Percentiles rank a stretch among this genome's conserved stretches.
Evolutionary conservation across 805 yeast species (phyloP).

Genomic region (Nakazawaea anatomiae): DNA sequence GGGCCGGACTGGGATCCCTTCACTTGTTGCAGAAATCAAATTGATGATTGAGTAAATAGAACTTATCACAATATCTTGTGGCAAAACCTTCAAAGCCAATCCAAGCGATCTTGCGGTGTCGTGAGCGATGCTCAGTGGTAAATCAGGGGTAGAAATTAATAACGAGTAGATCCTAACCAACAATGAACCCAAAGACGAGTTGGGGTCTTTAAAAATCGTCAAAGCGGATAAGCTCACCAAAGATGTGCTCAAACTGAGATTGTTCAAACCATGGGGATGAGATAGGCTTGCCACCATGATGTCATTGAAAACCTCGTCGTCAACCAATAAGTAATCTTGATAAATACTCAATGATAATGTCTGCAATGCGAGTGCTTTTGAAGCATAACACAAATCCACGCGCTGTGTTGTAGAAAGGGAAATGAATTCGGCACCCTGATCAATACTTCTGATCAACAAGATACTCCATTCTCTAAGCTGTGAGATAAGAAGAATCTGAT

Average conservation of each 20-base stretch:
- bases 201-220: constrained; percentile 4
- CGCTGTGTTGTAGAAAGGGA: constrained; percentile 45
- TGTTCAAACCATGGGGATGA: constrained; percentile 9
- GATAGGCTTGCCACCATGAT: constrained; percentile 3
- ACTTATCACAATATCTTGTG: constrained; percentile 80
- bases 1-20: constrained; percentile 24
- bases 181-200: not conserved
- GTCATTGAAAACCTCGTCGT: constrained; percentile 5
- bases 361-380: constrained; percentile 54
- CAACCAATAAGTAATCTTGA: not conserved
- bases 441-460: constrained; percentile 38
- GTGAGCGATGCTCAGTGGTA: constrained; percentile 40
- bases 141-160: constrained; percentile 49
- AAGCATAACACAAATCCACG: constrained; percentile 41
- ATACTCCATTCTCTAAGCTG: constrained; percentile 14
- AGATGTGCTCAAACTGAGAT: constrained; percentile 2
- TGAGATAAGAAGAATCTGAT: constrained; percentile 1
- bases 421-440: constrained; percentile 51
- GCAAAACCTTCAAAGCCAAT: constrained; percentile 55
- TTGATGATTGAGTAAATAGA: constrained; percentile 81
- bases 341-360: constrained; percentile 29
- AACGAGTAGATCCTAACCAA: constrained; percentile 32
- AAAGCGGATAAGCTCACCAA: constrained; percentile 7
- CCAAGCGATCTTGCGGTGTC: constrained; percentile 56
- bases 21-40: constrained; percentile 47